Evolutionary conservation across 495 filamentous ascomycete genomes (phyloP), one percentile per base, ranked within the genome.

Genomic region (Tricharina praecox): DNA sequence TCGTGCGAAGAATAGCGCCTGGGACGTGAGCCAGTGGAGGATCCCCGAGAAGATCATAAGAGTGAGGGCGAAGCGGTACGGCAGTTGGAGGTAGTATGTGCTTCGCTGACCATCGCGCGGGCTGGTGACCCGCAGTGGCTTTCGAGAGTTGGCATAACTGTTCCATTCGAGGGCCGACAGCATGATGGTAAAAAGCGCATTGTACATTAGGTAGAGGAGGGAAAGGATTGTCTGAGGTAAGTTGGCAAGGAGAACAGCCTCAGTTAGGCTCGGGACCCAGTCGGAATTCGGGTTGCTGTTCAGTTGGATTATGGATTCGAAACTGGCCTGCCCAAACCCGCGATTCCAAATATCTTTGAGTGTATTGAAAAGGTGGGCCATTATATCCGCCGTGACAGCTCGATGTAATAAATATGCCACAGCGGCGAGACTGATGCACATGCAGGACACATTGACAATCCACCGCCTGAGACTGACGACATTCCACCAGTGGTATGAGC

Each of bases 161-260:
- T 53, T 19, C 60, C 58, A 53, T 48, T 72, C 59, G 3, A 55
- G 19, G 4, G 59, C 57, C 16, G 63, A 50, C 19, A 68, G 53
- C 68, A 73, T 70, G 38, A 51, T 45, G 30, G 63, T 66, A n/a
- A 67, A 45, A 3, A 68, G 36, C 28, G 58, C 45, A 53, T 70
- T 67, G 56, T 61, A 65, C 5, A 57, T 38, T 13, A 63, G 51
- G 48, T 73, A 73, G 8, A 65, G 40, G 2, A 69, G 50, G 1
- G 67, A 67, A 8, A 73, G 47, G 0, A 70, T 28, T 0, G 66
- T 45, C 51, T 75, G 71, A 0, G 67, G 66, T 2, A 53, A 38
- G 49, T 75, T 44, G 9, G 23, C 23, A 21, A 44, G 16, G 23
- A 44, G 18, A 21, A 26, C 40, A 7, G 16, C 23, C 7, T 8